Evolutionary conservation across 306 rosid species (phyloP), one percentile per base, ranked within the genome.

Genomic region (Castanea crenata): DNA sequence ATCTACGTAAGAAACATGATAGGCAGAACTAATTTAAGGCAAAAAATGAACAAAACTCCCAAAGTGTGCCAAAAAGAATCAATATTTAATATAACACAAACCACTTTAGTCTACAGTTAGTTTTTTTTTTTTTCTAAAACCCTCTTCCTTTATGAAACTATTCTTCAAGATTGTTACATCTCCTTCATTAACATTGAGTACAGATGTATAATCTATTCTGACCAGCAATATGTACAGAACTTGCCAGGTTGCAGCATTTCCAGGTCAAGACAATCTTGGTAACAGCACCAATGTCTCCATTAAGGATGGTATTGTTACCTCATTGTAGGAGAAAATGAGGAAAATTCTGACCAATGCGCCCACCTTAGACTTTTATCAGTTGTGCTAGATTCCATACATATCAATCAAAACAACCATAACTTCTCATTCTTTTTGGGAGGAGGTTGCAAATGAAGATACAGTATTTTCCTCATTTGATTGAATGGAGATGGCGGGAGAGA

Each of bases 31-130:
- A 25, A 55, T 52, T 2, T 19, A 70, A 78, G 46, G 77, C 34
- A 44, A 62, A 51, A 74, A 79, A 72, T 58, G 70, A 25, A 71
- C 57, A 31, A 15, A 74, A 68, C 57, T 51, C 68, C 23, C 69
- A 32, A 78, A 81, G 59, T 44, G 79, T 59, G 55, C 16, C 70
- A 64, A 46, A 10, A 59, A 59, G 67, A 10, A 59, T 23, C 31
- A 59, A 59, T 25, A 59, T 14, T 11, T 49, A 25, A 64, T 6
- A 31, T 64, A n/a, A 62, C 31, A 29, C 46, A 64, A 15, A 31
- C 23, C 46, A 31, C 13, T 64, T 31, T 16, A 64, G 31, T 31
- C 41, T 31, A 64, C 44, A 16, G 31, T 64, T 18, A 16, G 3
- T 7, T 31, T 15, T 29, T 64, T 29, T 64, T 29, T 29, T 29